Percentiles rank a stretch among this genome's conserved stretches.
Conservation (phyloP, 345 rosid genomes). For the Cardamine resedifolia region DNA sequence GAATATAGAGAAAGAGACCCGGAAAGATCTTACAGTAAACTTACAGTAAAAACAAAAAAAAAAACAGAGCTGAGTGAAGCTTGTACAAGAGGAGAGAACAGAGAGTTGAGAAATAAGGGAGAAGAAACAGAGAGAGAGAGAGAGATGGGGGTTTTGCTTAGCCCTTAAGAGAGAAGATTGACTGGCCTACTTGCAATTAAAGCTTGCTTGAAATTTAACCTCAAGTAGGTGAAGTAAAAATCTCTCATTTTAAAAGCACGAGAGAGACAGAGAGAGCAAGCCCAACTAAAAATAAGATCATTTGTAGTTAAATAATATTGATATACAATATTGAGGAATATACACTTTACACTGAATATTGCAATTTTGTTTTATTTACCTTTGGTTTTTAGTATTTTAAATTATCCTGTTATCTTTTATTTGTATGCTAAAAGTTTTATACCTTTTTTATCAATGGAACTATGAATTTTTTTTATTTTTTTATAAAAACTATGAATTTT, state of each 20-base stretch:
- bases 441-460: neutral
- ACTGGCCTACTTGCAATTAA: constrained; percentile 60
- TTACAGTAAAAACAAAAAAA: neutral
- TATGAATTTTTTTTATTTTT: neutral
- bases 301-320: neutral
- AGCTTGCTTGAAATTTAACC: constrained; percentile 42
- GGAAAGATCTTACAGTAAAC: constrained; percentile 32
- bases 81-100: constrained; percentile 10
- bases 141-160: constrained; percentile 41
- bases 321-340: too few relatives aligned
- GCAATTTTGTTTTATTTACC: neutral
- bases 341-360: too few relatives aligned
- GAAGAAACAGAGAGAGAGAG: constrained; percentile 19
- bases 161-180: constrained; percentile 46
- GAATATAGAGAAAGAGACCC: constrained; percentile 32
- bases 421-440: neutral
- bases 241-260: constrained; percentile 17
- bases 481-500: neutral
- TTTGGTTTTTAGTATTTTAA: neutral
- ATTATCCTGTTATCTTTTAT: neutral
- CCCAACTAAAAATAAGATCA: neutral
- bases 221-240: constrained; percentile 28
- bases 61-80: constrained; percentile 32
- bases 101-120: neutral
- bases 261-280: neutral